phyloP scores from a whole-genome alignment of 495 filamentous ascomycete genomes.

The Clohesyomyces aquaticus region DNA sequence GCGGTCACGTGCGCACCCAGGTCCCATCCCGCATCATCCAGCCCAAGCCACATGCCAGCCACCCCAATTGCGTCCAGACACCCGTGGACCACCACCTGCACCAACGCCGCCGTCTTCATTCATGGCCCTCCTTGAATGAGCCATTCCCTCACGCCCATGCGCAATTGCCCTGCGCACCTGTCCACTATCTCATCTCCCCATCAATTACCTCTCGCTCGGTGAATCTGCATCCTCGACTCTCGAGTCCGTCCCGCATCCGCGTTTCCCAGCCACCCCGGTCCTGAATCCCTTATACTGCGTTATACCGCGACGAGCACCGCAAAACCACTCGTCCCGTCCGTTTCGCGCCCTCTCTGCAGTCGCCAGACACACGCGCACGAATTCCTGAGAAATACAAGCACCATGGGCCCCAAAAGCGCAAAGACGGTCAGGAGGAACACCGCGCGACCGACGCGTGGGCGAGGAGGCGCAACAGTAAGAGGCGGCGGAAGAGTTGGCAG shows the following conservation, averaged over 20 bases:
- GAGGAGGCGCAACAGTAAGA: slow-evolving; percentile 4
- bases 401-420: neutral
- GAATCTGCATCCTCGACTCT: no score
- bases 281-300: neutral
- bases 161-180: slow-evolving; percentile 5
- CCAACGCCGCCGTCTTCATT: no score
- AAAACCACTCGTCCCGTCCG: no score
- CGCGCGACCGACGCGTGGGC: slow-evolving; percentile 31
- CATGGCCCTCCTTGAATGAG: neutral
- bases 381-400: no score
- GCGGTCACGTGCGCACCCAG: neutral
- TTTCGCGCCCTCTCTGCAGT: no score
- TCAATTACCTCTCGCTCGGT: neutral
- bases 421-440: slow-evolving; percentile 9
- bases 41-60: neutral
- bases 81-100: no score
- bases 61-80: no score
- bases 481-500: slow-evolving; percentile 6
- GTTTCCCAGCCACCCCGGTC: slow-evolving; percentile 9
- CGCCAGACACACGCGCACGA: no score
- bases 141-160: neutral
- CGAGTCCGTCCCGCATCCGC: no score
- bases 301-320: neutral
- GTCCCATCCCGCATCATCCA: neutral
- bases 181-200: neutral